phyloP scores from a whole-genome alignment of 1,139 yeast genomes.

The Petasospora fabianii region DNA sequence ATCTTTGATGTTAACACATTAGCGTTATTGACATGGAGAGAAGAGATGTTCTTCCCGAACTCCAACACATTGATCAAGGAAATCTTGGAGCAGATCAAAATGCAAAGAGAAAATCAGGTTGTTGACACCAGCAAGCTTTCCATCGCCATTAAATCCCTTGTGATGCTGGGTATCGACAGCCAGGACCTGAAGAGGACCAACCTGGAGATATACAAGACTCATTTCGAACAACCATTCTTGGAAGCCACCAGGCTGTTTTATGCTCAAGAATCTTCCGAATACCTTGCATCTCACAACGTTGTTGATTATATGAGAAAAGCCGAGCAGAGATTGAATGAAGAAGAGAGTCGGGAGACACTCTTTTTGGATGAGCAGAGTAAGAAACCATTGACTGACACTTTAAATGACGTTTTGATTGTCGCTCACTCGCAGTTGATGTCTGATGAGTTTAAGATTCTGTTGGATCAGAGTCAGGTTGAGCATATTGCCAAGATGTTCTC shows the following conservation, averaged over 20 bases:
- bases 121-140: constrained; percentile 68
- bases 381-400: constrained; percentile 66
- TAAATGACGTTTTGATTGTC: constrained; percentile 73
- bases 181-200: constrained; percentile 85
- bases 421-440: constrained; percentile 78
- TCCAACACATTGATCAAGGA: constrained; percentile 60
- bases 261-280: constrained; percentile 61
- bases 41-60: constrained; percentile 70
- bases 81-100: constrained; percentile 68
- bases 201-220: constrained; percentile 72
- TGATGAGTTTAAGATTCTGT: constrained; percentile 65
- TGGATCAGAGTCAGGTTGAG: constrained; percentile 71
- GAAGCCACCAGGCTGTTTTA: constrained; percentile 74
- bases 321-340: constrained; percentile 77
- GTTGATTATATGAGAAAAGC: constrained; percentile 91
- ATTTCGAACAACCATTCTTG: constrained; percentile 75
- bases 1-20: constrained; percentile 88
- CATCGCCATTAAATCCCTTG: constrained; percentile 80
- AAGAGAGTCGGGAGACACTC: constrained; percentile 70
- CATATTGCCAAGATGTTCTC: constrained; percentile 80
- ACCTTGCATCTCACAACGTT: constrained; percentile 70
- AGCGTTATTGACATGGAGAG: constrained; percentile 85
- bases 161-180: constrained; percentile 67
- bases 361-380: constrained; percentile 87
- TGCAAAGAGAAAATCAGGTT: constrained; percentile 76